phyloP scores from a whole-genome alignment of 1,284 basidiomycete genomes.

The Leccinum proximum region DNA sequence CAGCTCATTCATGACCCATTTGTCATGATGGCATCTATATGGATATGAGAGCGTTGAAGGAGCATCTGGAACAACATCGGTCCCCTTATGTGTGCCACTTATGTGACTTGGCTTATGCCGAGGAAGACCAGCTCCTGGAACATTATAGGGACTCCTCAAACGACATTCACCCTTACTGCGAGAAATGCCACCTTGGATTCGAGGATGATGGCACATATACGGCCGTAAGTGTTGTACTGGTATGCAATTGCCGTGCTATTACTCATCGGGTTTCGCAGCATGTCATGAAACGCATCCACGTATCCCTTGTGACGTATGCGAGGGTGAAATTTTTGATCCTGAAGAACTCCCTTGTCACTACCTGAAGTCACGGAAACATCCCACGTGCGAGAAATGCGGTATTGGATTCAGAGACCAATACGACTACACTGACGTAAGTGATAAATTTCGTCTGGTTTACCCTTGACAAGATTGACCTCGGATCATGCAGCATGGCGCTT shows the following conservation, averaged over 20 bases:
- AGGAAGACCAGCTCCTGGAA: slow-evolving; percentile 27
- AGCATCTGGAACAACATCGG: slow-evolving; percentile 31
- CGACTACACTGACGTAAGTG: slow-evolving; percentile 30
- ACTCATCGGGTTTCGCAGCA: slow-evolving; percentile 19
- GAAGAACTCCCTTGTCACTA: slow-evolving; percentile 27
- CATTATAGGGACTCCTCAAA: slow-evolving; percentile 26
- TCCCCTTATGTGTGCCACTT: slow-evolving; percentile 23
- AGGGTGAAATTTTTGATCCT: slow-evolving; percentile 22
- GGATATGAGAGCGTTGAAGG: slow-evolving; percentile 23
- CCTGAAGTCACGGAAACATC: slow-evolving; percentile 24
- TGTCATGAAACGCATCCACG: slow-evolving; percentile 25
- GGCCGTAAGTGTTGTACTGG: slow-evolving; percentile 18
- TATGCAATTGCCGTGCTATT: neutral
- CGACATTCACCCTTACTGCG: slow-evolving; percentile 26
- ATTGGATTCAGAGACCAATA: slow-evolving; percentile 28
- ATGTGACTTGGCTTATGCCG: slow-evolving; percentile 24
- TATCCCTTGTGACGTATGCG: slow-evolving; percentile 26
- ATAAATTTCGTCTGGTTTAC: neutral
- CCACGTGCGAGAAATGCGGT: slow-evolving; percentile 25
- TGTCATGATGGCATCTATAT: slow-evolving; percentile 32
- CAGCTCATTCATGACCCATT: slow-evolving; percentile 32
- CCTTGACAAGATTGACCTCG: slow-evolving; percentile 8
- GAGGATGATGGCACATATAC: slow-evolving; percentile 13
- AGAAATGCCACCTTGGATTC: slow-evolving; percentile 26
- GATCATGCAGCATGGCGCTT: slow-evolving; percentile 27